Evolutionary conservation across 1,284 basidiomycete genomes (phyloP).

Genomic region (Ceratobasidium sp.): DNA sequence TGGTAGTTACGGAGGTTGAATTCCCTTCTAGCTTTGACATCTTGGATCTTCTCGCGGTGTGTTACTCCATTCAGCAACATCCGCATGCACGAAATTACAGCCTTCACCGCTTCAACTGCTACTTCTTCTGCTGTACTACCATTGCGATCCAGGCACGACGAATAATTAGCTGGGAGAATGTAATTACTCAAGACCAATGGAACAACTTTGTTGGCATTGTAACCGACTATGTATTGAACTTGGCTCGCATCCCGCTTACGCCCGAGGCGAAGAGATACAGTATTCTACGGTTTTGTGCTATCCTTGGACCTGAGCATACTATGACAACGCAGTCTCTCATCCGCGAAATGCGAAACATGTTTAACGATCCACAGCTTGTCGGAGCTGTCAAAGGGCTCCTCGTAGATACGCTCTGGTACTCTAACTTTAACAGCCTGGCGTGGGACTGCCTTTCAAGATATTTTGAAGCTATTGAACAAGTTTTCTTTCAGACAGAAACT

Average conservation of each 20-base stretch:
- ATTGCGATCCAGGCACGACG: neutral
- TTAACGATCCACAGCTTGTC: too few relatives aligned
- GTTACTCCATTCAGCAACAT: conserved; percentile 1
- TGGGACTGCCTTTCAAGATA: too few relatives aligned
- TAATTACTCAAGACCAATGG: neutral
- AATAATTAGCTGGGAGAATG: neutral
- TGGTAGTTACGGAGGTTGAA: neutral
- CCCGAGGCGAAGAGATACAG: neutral
- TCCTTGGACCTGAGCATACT: neutral
- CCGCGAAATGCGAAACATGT: too few relatives aligned
- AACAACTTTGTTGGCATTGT: neutral
- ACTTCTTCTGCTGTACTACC: conserved; percentile 34
- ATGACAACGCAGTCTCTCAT: too few relatives aligned
- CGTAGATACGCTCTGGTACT: too few relatives aligned
- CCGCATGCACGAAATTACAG: neutral
- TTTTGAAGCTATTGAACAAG: too few relatives aligned
- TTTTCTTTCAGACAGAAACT: too few relatives aligned
- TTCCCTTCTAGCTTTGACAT: conserved; percentile 8
- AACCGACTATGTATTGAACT: neutral
- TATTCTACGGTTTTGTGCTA: neutral
- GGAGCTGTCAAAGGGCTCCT: too few relatives aligned
- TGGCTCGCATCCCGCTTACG: neutral
- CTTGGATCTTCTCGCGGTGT: conserved; percentile 13
- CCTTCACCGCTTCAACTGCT: conserved; percentile 27
- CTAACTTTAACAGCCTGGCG: too few relatives aligned